Conservation (phyloP, 2,329 filamentous ascomycete species). For the Xylaria sp. region DNA sequence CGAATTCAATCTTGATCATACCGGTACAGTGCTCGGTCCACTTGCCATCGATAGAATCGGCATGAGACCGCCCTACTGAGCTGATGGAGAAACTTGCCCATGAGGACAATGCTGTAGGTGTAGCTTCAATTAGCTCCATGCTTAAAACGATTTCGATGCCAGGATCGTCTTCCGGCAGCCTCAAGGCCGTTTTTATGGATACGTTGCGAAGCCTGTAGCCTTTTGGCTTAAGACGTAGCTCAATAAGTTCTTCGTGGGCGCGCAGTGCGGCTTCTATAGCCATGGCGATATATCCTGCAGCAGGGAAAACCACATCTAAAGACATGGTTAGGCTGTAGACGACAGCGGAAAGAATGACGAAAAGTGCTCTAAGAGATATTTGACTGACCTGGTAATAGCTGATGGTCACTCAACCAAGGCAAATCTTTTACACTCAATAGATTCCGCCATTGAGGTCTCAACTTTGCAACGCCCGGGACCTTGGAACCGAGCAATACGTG, state of each 20-base stretch:
- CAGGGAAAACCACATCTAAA: conserved; percentile 21
- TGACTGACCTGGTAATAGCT: no score
- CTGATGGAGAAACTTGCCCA: conserved; percentile 30
- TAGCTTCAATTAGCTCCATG: conserved; percentile 9
- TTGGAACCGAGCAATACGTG: conserved; percentile 33
- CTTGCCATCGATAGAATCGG: conserved; percentile 18
- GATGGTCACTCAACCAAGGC: conserved; percentile 29
- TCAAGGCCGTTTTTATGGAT: conserved; percentile 11
- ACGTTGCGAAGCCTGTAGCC: conserved; percentile 29
- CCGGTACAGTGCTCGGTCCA: conserved; percentile 39
- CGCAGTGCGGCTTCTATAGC: conserved; percentile 22
- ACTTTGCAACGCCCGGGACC: not conserved
- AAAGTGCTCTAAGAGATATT: no score
- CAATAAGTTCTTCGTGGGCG: not conserved
- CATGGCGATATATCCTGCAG: conserved; percentile 21
- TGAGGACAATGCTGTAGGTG: not conserved
- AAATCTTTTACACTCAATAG: conserved; percentile 27
- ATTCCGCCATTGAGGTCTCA: conserved; percentile 31
- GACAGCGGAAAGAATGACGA: no score
- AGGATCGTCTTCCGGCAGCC: conserved; percentile 31
- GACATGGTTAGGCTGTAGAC: no score
- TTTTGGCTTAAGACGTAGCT: not conserved
- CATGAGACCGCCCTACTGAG: no score
- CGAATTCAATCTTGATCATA: conserved; percentile 17
- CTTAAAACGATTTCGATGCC: conserved; percentile 31